Percentiles rank a stretch among this genome's conserved stretches.
Evolutionary conservation across 2,329 filamentous ascomycete species (phyloP).

Genomic region (Aureobasidium vineae): DNA sequence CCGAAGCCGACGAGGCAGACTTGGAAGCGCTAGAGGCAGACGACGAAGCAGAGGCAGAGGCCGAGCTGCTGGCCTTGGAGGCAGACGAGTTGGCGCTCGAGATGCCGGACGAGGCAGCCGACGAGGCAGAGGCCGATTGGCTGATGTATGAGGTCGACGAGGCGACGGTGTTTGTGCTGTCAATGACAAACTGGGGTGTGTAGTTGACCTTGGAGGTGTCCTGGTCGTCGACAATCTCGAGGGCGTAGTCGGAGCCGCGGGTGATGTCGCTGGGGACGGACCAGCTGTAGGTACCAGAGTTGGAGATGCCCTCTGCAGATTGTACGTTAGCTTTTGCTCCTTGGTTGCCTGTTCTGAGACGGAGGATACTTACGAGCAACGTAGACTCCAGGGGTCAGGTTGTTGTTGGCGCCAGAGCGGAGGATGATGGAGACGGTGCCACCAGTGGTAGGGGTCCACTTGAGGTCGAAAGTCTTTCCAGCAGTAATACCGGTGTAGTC

Average conservation of each 20-base stretch:
- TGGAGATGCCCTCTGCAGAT: constrained; percentile 46
- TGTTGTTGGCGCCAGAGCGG: constrained; percentile 42
- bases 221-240: constrained; percentile 53
- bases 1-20: constrained; percentile 50
- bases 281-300: constrained; percentile 53
- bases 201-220: constrained; percentile 51
- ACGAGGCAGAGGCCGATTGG: constrained; percentile 35
- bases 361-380: constrained; percentile 35
- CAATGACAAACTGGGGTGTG: constrained; percentile 52
- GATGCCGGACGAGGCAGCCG: constrained; percentile 28
- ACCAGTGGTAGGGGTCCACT: constrained; percentile 51
- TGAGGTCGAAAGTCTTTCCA: constrained; percentile 48
- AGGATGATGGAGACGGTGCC: constrained; percentile 54
- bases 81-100: constrained; percentile 10
- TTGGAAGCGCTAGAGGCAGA: constrained; percentile 42
- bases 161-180: constrained; percentile 46
- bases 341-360: neutral
- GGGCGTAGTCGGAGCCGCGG: constrained; percentile 50
- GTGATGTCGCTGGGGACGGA: constrained; percentile 44
- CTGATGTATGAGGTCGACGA: constrained; percentile 34
- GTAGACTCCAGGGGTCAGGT: constrained; percentile 42
- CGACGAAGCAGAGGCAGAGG: constrained; percentile 1
- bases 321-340: constrained; percentile 20
- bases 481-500: constrained; percentile 47
- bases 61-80: constrained; percentile 15